Base-by-base conservation (phyloP, 75 land plant genomes). In the Selaginella tamariscina region DNA sequence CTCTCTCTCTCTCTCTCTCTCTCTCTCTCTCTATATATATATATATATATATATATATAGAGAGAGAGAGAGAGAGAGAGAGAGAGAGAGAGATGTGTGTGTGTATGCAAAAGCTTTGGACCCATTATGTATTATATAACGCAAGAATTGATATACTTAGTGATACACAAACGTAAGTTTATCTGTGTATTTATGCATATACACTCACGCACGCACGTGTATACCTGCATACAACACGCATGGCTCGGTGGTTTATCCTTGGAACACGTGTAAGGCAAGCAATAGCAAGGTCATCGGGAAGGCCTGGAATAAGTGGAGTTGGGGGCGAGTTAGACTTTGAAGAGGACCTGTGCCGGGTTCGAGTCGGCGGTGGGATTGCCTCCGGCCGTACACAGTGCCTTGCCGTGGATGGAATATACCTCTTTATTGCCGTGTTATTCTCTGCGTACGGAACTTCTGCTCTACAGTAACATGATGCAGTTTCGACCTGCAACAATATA, bases 401-500 rank as follows among this genome's bases (percentile, higher is more conserved):
- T 55, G 85, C 49, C 11, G 49, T 39, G 49, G 49, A 5, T 1
- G 90, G 83, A 0, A 84, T 81, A 67, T 32, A 87, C 62, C 67
- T 87, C 67, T 71, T 84, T 0, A 82, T 79, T 20, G 82, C 84
- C 20, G 76, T 69, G 31, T 80, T 77, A 31, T 84, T 78, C 30
- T 81, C 72, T 27, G 84, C 82, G 49, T 39, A 5, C 11, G 49
- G 49, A 1, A 73, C 80, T 59, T 86, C 89, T 1, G 77, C 90
- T 74, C 82, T 82, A 68, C 96, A 90, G 63, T 78, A 74, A 73
- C 94, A 89, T 56, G 81, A 82, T 68, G 85, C 68, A 30, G 84
- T 75, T 74, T 89, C 94, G 80, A 89, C 94, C 94, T 89, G 82
- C n/a, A n/a, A n/a, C n/a, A n/a, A n/a, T n/a, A n/a, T n/a, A n/a